Conservation (phyloP, 495 filamentous ascomycete species). For the Chaetomium fimeti region DNA sequence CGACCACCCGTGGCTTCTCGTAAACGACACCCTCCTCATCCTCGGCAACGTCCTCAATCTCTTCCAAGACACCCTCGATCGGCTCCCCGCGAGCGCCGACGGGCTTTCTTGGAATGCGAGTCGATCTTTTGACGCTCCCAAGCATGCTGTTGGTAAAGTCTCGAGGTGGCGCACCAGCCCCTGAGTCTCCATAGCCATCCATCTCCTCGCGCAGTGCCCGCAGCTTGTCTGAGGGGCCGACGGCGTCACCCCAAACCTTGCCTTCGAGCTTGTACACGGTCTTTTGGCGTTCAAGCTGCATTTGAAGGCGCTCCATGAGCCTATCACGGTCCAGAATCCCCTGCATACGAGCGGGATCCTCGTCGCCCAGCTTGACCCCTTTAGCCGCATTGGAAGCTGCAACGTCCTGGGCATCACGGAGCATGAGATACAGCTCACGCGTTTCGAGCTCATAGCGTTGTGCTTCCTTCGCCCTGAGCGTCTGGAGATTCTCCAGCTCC, state of each 20-base stretch:
- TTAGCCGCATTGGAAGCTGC: conserved; percentile 84
- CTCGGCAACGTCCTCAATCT: conserved; percentile 39
- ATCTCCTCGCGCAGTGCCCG: conserved; percentile 92
- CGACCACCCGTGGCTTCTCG: conserved; percentile 65
- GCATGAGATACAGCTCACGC: conserved; percentile 95
- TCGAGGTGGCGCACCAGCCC: conserved; percentile 24
- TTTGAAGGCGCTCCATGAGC: conserved; percentile 88
- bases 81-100: conserved; percentile 43
- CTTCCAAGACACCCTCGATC: conserved; percentile 41
- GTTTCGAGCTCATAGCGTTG: conserved; percentile 96
- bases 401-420: conserved; percentile 94
- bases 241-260: conserved; percentile 81
- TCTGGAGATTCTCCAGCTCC: conserved; percentile 83
- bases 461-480: conserved; percentile 83
- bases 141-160: conserved; percentile 59
- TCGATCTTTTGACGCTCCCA: conserved; percentile 58
- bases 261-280: conserved; percentile 98
- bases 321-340: conserved; percentile 90
- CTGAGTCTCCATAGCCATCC: conserved; percentile 62
- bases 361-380: conserved; percentile 55
- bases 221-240: conserved; percentile 83
- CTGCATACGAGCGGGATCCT: conserved; percentile 74
- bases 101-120: conserved; percentile 55
- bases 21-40: conserved; percentile 57
- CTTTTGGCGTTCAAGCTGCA: conserved; percentile 93